phyloP scores from a whole-genome alignment of 2,329 filamentous ascomycete species.

The Sclerotiophoma versabilis region DNA sequence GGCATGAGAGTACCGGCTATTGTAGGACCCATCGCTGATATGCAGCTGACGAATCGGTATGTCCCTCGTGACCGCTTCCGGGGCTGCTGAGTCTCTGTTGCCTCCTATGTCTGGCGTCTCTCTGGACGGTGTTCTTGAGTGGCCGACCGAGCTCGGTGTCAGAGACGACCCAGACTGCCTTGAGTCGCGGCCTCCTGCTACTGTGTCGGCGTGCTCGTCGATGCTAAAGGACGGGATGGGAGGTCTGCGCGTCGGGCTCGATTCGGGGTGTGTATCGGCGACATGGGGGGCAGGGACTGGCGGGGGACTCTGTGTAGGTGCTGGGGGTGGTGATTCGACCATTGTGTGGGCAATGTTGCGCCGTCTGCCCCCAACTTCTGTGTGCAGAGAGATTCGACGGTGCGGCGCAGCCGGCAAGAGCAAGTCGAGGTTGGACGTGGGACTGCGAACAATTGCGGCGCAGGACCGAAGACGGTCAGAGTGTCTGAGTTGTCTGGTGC shows the following conservation, averaged over 20 bases:
- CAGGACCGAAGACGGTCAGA: neutral
- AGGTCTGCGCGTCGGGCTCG: conserved; percentile 24
- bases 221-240: conserved; percentile 44
- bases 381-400: neutral
- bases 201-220: conserved; percentile 39
- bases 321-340: conserved; percentile 32
- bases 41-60: conserved; percentile 47
- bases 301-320: conserved; percentile 35
- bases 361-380: conserved; percentile 7
- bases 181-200: conserved; percentile 40
- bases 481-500: conserved; percentile 4
- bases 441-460: conserved; percentile 2
- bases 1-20: conserved; percentile 42
- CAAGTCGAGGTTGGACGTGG: neutral
- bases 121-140: conserved; percentile 46
- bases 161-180: conserved; percentile 46
- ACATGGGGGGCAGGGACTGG: conserved; percentile 33
- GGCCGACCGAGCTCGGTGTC: conserved; percentile 39
- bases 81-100: conserved; percentile 31
- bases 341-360: conserved; percentile 30
- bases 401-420: neutral
- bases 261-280: conserved; percentile 18
- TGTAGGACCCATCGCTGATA: conserved; percentile 42
- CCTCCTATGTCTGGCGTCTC: conserved; percentile 41
- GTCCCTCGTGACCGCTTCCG: conserved; percentile 39